Percentiles rank a stretch among this genome's conserved stretches.
These are phyloP conservation scores for Mortierella polycephala DNA, from an alignment of 371 early-diverging fungal species.

Conservation along the genomic window DNA sequence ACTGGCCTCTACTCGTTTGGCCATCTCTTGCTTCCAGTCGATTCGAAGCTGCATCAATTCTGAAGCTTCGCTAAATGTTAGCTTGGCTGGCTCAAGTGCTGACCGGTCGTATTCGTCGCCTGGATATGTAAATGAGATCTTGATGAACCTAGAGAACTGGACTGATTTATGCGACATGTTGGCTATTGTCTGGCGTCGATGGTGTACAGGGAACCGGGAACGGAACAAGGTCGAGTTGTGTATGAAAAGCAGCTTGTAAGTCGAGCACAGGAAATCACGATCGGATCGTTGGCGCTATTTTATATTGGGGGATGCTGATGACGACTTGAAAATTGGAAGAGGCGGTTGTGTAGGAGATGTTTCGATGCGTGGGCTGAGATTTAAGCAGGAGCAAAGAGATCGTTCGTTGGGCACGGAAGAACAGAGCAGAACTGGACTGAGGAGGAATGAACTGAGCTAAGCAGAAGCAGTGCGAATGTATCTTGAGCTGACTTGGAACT, in stretches of 20 bases:
- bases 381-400: too few relatives aligned
- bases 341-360: too few relatives aligned
- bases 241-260: not conserved
- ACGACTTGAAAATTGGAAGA: too few relatives aligned
- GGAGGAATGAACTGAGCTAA: too few relatives aligned
- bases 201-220: not conserved
- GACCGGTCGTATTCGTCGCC: conserved; percentile 51
- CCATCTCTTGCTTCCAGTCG: not conserved
- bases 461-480: too few relatives aligned
- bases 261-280: too few relatives aligned
- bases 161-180: not conserved
- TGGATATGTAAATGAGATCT: conserved; percentile 52
- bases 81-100: conserved; percentile 50
- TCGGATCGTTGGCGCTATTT: too few relatives aligned
- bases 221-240: not conserved
- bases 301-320: too few relatives aligned
- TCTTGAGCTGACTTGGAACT: not conserved
- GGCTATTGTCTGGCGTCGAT: not conserved
- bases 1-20: not conserved
- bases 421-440: not conserved
- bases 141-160: conserved; percentile 46
- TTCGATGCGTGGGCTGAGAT: too few relatives aligned
- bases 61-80: conserved; percentile 37
- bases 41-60: not conserved
- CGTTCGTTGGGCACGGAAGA: too few relatives aligned